Evolutionary conservation across 768 basidiomycete genomes (phyloP), one percentile per base, ranked within the genome.

Genomic region (Psilocybe subaeruginosa): DNA sequence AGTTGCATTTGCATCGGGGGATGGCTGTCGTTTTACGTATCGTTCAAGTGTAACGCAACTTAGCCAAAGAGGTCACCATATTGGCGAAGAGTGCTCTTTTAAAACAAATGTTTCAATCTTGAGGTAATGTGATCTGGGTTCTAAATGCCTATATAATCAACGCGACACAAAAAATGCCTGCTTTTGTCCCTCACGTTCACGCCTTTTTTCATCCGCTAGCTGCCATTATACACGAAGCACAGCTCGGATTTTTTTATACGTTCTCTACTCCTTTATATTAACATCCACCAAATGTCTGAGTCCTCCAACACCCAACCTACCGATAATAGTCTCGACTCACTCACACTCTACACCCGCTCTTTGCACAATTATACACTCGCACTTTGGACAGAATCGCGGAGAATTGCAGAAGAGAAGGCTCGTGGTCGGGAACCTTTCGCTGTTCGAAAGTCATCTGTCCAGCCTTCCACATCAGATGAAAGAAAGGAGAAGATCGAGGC

Each of bases 371-470:
- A 89, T 62, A 90, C 89, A 30, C 80, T 89, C 54, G 78, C 71
- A 45, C 79, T 88, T 53, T 90, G 89, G 88, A 83, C 84, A 54
- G 86, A 90, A 69, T 87, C 87, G 4, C 78, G 86, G 67, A 81
- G 82, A 66, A 69, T 78, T 59, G 83, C 82, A 41, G 88, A 88
- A 68, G 84, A 87, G 68, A 75, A 73, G 59, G 74, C 78, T 17
- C 73, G 74, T 27, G 71, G 61, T 61, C 43, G 73, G 37, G 41
- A 73, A 59, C 64, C 68, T 46, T 57, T 60, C 51, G 68, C 68
- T 61, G 39, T 56, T 19, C 16, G 17, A 43, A 55, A 48, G 27
- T 35, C 23, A 19, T 2, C 33, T 43, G 58, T 23, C 48, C 27
- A 37, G 51, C 39, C 33, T 29, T 37, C 33, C 51, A 17, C 29